Evolutionary conservation across 2,329 filamentous ascomycete species (phyloP), one percentile per base, ranked within the genome.

Genomic region (Fusarium siculi): DNA sequence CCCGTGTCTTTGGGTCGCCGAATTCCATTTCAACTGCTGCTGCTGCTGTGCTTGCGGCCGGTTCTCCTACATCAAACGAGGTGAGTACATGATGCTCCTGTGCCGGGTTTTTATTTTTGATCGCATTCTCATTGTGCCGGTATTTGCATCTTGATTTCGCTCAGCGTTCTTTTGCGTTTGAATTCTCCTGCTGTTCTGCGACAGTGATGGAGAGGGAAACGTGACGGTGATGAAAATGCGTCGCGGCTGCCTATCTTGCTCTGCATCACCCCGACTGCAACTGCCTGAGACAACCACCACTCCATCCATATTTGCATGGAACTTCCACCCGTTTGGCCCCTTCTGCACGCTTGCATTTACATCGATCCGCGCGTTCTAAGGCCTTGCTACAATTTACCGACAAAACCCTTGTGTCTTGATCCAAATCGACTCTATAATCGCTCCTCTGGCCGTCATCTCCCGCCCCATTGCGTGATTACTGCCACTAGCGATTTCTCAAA

Each of bases 381-480:
- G 65, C 67, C 50, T 63, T 32, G 57, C 60, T 74, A 49, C 71
- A 57, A 46, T 49, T 43, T 57, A 23, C 61, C 66, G 46, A 54
- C 40, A 50, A 53, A 62, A 50, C 63, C 64, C 46, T 49, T 49
- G 65, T 77, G 71, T 53, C 63, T 63, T 43, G 50, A 70, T 56
- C 58, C 59, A 70, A 63, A 58, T 54, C 54, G 40, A 50, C 56
- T 40, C 50, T 43, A 55, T 60, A 55, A 50, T 50, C 55, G 37
- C 61, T 58, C 54, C 65, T 55, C 36, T 56, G 73, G 70, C 60
- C 55, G 62, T 61, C 53, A 50, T 54, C 53, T 75, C 46, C 62
- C 62, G 62, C 65, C 54, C 55, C 71, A 66, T 68, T 72, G 66
- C 55, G 75, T 78, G 76, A 78, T 65, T 75, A 63, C 67, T 78